Evolutionary conservation across 257 asterid genomes (phyloP), one percentile per base, ranked within the genome.

Genomic region (Fraxinus excelsior): DNA sequence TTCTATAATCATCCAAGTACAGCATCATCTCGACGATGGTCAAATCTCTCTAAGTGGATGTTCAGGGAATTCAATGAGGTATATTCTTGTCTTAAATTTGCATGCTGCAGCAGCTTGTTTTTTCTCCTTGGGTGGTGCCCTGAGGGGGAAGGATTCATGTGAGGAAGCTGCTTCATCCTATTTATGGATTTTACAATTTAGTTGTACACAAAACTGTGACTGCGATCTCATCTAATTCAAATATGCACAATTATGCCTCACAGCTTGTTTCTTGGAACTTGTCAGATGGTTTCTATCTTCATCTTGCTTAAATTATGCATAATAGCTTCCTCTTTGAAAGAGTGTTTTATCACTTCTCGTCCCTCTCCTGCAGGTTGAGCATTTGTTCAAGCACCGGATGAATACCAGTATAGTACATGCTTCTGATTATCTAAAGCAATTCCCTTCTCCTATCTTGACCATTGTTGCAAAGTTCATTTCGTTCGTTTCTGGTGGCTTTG

Each of bases 61-160:
- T 84, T 91, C 84, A 86, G 99, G 83, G 99, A 96, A 88, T 96
- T 89, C 85, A 96, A 96, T 34, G 99, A 96, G 98, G 99, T 96
- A 90, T 70, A 71, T 67, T 53, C 67, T 74, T 67, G 13, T 76
- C 51, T 72, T 26, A 70, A 74, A 37, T 73, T 34, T 51, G 73
- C 53, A 7, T 65, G 1, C 60, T 6, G 29, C 35, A 40, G 64
- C 75, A 31, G 32, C 28, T 25, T 65, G 34, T 42, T 37, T 21
- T 31, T 23, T 37, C 16, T 60, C 53, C 29, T 19, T 40, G 29
- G 58, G 29, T 44, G 42, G 46, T 38, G 60, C 2, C 70, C 35
- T 44, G 67, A 32, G 70, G 38, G 77, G 51, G 80, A 62, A 67
- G 28, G 28, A 56, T 67, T 51, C 34, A 74, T 71, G 29, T 46